Evolutionary conservation across 768 basidiomycete genomes (phyloP).

Genomic region (Boletus edulis): DNA sequence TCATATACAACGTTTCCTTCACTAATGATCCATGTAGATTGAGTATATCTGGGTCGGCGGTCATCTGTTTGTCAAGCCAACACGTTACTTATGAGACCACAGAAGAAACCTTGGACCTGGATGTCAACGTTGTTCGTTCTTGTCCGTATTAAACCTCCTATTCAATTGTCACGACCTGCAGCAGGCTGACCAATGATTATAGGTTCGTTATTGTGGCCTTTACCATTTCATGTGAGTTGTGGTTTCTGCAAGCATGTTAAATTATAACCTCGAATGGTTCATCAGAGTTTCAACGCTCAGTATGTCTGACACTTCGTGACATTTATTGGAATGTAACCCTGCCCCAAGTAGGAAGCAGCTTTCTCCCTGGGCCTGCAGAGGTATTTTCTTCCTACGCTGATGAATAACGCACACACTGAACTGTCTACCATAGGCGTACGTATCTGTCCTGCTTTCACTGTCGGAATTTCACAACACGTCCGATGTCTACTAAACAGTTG

Average conservation of each 20-base stretch:
- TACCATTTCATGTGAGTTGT: background rate
- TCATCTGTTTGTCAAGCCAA: background rate
- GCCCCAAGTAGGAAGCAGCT: constrained; percentile 1
- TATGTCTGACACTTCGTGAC: background rate
- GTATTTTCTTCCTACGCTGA: background rate
- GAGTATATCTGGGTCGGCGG: constrained; percentile 11
- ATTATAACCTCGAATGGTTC: background rate
- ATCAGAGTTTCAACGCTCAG: background rate
- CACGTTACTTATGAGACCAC: background rate
- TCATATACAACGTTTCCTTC: background rate
- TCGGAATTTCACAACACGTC: background rate
- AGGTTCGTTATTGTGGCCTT: constrained; percentile 11
- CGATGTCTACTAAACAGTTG: background rate
- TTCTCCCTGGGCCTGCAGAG: background rate
- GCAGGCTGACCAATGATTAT: background rate
- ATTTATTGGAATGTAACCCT: background rate
- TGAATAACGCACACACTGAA: background rate
- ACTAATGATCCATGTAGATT: background rate
- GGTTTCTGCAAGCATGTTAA: background rate
- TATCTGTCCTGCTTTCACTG: background rate
- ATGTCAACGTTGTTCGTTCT: constrained; percentile 9
- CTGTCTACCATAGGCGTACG: background rate
- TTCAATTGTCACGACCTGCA: background rate
- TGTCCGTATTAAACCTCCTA: background rate
- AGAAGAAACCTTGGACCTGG: constrained; percentile 9